Percentiles rank a stretch among this genome's conserved stretches.
Conservation (phyloP, 108 stramenopile genomes). For the Cyclotella kingstonii region DNA sequence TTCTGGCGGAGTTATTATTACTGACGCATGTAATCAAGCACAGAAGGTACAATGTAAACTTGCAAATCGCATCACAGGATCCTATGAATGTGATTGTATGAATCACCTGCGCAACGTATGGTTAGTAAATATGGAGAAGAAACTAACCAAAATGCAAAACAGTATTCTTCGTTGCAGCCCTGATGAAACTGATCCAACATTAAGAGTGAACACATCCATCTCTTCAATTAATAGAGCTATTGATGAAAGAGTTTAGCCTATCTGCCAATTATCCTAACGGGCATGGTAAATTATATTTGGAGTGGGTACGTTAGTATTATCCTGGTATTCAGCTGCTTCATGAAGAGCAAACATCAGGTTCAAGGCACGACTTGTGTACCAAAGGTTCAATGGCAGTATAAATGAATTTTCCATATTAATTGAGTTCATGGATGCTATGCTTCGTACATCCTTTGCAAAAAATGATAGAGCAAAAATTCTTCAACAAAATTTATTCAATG, state of each 20-base stretch:
- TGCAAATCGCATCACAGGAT: neutral
- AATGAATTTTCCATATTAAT: conserved; percentile 16
- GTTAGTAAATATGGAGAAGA: conserved; percentile 19
- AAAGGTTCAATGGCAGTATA: conserved; percentile 5
- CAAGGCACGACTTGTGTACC: conserved; percentile 24
- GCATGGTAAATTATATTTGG: conserved; percentile 15
- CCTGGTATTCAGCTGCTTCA: conserved; percentile 19
- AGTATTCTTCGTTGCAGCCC: conserved; percentile 4
- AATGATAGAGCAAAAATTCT: conserved; percentile 11
- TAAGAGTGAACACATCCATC: conserved; percentile 20
- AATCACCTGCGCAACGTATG: conserved; percentile 19
- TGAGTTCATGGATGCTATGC: conserved; percentile 22
- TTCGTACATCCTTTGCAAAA: neutral
- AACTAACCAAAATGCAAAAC: neutral
- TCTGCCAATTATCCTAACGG: conserved; percentile 35
- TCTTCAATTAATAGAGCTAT: conserved; percentile 5
- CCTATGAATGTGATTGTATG: conserved; percentile 1
- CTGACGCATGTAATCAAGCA: conserved; percentile 13
- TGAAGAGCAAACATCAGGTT: conserved; percentile 23
- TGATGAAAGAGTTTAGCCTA: conserved; percentile 27
- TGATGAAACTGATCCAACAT: conserved; percentile 22
- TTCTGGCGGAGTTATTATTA: conserved; percentile 5
- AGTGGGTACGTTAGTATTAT: conserved; percentile 12
- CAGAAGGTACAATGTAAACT: neutral
- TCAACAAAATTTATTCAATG: conserved; percentile 10